Conservation (phyloP, 2,329 filamentous ascomycete species). For the Botrytis paeoniae region DNA sequence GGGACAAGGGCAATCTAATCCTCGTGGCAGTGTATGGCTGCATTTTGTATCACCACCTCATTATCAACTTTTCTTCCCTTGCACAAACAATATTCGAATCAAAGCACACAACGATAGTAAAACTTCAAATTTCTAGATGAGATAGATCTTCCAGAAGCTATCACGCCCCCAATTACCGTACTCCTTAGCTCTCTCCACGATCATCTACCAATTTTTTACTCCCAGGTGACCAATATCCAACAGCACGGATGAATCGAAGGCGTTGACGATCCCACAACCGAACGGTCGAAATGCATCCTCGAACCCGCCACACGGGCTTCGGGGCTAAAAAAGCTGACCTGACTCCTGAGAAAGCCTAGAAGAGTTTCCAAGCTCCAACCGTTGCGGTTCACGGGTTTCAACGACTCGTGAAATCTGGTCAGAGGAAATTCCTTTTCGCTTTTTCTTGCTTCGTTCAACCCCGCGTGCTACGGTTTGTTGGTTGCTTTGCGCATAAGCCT, state of each 20-base stretch:
- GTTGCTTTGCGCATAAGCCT: background rate
- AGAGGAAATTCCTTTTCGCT: background rate
- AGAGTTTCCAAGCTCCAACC: background rate
- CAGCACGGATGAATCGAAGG: background rate
- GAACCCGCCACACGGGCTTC: background rate
- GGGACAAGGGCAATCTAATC: background rate
- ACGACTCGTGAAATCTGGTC: background rate
- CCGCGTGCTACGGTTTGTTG: background rate
- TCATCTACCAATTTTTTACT: background rate
- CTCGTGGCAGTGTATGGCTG: conserved; percentile 11
- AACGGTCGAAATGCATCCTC: background rate
- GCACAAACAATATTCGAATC: background rate
- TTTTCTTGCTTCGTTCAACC: background rate
- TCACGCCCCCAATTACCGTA: background rate
- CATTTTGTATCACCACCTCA: background rate
- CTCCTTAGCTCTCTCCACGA: background rate
- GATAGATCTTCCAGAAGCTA: background rate
- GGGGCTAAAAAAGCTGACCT: background rate
- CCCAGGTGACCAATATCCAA: background rate
- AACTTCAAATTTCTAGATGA: background rate
- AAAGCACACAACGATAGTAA: background rate
- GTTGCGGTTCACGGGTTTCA: background rate
- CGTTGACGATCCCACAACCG: background rate
- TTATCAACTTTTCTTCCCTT: background rate
- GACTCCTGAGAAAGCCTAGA: background rate